These are phyloP conservation scores for Pythium diclinum DNA, from an alignment of 352 stramenopile species.

Conservation along the genomic window DNA sequence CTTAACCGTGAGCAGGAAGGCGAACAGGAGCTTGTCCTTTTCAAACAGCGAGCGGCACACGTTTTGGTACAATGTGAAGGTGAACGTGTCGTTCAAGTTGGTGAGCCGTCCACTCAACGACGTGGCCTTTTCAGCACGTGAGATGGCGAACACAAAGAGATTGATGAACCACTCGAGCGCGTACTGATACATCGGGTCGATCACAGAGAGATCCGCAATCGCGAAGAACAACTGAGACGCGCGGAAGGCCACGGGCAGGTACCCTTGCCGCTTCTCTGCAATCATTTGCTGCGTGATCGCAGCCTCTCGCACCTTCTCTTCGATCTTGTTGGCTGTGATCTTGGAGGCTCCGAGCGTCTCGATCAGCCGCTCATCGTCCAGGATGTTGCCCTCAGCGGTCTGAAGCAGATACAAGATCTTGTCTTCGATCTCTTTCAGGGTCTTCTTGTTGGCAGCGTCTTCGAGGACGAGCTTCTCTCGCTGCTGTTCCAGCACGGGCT, in stretches of 20 bases:
- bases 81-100: conserved; percentile 94
- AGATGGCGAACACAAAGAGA: conserved; percentile 92
- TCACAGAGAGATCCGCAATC: conserved; percentile 89
- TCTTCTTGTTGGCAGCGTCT: conserved; percentile 93
- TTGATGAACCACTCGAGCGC: conserved; percentile 96
- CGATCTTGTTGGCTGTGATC: conserved; percentile 91
- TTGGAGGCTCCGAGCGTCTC: conserved; percentile 93
- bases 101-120: conserved; percentile 77
- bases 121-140: conserved; percentile 69
- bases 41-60: conserved; percentile 96
- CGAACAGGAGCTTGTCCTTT: conserved; percentile 96
- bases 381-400: conserved; percentile 92
- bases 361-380: conserved; percentile 95
- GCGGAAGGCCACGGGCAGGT: conserved; percentile 89
- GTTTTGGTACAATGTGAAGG: conserved; percentile 93
- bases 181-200: conserved; percentile 97
- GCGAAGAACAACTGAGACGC: conserved; percentile 94
- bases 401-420: conserved; percentile 94
- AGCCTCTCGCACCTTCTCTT: conserved; percentile 92
- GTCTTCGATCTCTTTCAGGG: conserved; percentile 95
- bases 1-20: conserved; percentile 92
- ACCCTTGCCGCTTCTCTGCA: conserved; percentile 88
- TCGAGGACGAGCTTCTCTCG: conserved; percentile 93
- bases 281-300: conserved; percentile 92
- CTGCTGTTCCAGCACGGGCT: conserved; percentile 90